Evolutionary conservation across 2,329 filamentous ascomycete genomes (phyloP).

Genomic region (Xylaria sp.): DNA sequence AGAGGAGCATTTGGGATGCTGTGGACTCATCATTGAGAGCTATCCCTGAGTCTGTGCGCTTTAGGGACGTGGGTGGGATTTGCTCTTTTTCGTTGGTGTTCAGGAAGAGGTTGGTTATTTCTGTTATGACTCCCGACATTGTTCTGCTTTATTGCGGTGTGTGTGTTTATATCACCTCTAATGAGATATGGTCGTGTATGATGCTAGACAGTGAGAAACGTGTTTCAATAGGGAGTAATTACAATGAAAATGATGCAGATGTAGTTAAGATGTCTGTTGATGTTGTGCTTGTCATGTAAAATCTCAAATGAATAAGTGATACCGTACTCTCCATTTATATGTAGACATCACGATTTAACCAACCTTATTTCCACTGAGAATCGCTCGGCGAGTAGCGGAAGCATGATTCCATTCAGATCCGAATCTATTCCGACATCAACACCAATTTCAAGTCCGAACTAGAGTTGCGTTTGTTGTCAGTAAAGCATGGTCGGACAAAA

Average conservation of each 20-base stretch:
- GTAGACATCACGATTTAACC: no score
- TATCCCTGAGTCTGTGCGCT: constrained; percentile 13
- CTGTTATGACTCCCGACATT: neutral
- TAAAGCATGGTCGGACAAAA: neutral
- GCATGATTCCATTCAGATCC: neutral
- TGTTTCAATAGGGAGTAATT: no score
- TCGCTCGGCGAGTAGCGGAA: neutral
- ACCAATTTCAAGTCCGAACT: neutral
- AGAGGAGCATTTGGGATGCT: constrained; percentile 32
- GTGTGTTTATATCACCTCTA: no score
- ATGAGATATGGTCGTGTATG: no score
- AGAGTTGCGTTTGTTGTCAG: no score
- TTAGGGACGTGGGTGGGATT: neutral
- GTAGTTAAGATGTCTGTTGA: no score
- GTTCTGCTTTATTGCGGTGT: neutral
- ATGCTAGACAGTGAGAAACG: no score
- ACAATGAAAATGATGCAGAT: no score
- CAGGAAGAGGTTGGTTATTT: neutral
- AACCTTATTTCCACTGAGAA: no score
- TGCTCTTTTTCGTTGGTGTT: neutral
- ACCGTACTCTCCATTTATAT: no score
- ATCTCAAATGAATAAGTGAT: no score
- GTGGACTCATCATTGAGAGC: neutral
- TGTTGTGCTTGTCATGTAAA: no score
- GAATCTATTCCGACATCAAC: neutral